phyloP scores from a whole-genome alignment of 2,329 filamentous ascomycete genomes.

The Fusarium bactridioides region DNA sequence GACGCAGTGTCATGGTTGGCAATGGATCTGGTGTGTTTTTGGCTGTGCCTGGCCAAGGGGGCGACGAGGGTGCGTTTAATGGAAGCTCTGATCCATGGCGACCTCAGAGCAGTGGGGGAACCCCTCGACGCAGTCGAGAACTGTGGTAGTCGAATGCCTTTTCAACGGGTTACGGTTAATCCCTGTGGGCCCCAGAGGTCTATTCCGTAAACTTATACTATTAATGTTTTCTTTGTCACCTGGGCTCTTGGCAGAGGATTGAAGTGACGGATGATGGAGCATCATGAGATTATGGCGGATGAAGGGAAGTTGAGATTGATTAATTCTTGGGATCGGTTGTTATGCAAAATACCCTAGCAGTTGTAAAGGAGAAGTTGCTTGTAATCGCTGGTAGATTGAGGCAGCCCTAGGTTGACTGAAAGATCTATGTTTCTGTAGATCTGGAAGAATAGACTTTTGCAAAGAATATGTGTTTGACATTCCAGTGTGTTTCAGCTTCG shows the following conservation, averaged over 20 bases:
- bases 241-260: slow-evolving; percentile 1
- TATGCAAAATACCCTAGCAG: slow-evolving; percentile 34
- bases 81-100: slow-evolving; percentile 39
- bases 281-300: slow-evolving; percentile 11
- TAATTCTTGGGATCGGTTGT: slow-evolving; percentile 24
- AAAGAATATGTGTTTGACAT: neutral
- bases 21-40: slow-evolving; percentile 62
- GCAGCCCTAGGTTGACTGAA: slow-evolving; percentile 22
- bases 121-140: slow-evolving; percentile 37
- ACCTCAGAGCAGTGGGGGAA: slow-evolving; percentile 53
- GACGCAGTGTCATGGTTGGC: slow-evolving; percentile 63
- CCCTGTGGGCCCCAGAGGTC: neutral
- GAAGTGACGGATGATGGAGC: neutral
- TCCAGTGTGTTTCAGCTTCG: neutral
- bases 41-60: slow-evolving; percentile 53
- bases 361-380: slow-evolving; percentile 27
- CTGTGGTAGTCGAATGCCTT: slow-evolving; percentile 30
- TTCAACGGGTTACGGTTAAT: neutral
- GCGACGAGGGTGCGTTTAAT: slow-evolving; percentile 9
- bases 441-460: slow-evolving; percentile 10
- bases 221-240: slow-evolving; percentile 12
- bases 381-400: slow-evolving; percentile 24
- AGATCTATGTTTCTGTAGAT: slow-evolving; percentile 12
- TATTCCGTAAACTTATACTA: neutral
- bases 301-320: slow-evolving; percentile 11